These are phyloP conservation scores for Seiridium cupressi DNA, from an alignment of 2,329 filamentous ascomycete species.

Conservation along the genomic window DNA sequence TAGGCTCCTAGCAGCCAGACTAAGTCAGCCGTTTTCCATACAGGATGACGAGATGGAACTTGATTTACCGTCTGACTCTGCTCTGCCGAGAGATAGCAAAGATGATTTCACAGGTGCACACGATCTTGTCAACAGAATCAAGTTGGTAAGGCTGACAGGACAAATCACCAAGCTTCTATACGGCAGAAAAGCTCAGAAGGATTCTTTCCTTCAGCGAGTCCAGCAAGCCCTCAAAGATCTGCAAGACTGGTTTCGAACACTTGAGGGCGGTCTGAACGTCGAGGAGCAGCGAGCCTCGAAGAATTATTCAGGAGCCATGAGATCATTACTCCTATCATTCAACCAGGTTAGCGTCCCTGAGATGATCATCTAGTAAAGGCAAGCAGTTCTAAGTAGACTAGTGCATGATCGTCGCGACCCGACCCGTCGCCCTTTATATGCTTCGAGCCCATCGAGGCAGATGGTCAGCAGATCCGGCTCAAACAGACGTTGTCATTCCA, in stretches of 20 bases:
- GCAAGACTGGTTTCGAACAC: constrained; percentile 30
- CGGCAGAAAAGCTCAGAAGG: constrained; percentile 21
- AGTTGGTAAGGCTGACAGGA: constrained; percentile 32
- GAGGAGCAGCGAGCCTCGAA: constrained; percentile 7
- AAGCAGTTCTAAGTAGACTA: constrained; percentile 7
- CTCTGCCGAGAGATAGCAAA: constrained; percentile 16
- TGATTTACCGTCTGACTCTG: constrained; percentile 35
- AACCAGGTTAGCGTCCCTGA: constrained; percentile 9
- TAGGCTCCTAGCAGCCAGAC: constrained; percentile 46
- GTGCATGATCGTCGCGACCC: constrained; percentile 31
- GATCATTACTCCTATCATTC: constrained; percentile 12
- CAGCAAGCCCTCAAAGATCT: constrained; percentile 30
- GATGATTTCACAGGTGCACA: constrained; percentile 30
- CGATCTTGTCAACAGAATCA: constrained; percentile 32
- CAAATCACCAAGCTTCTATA: constrained; percentile 31
- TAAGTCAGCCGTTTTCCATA: constrained; percentile 46
- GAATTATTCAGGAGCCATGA: background rate
- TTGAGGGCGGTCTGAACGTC: constrained; percentile 29
- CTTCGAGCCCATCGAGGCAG: constrained; percentile 26
- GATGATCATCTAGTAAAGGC: background rate
- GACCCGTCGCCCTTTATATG: constrained; percentile 32
- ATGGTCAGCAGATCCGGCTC: background rate
- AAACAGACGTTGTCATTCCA: constrained; percentile 21
- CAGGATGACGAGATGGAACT: constrained; percentile 47
- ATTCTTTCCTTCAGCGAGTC: constrained; percentile 25